phyloP scores from a whole-genome alignment of 345 rosid genomes.

The Passiflora organensis region DNA sequence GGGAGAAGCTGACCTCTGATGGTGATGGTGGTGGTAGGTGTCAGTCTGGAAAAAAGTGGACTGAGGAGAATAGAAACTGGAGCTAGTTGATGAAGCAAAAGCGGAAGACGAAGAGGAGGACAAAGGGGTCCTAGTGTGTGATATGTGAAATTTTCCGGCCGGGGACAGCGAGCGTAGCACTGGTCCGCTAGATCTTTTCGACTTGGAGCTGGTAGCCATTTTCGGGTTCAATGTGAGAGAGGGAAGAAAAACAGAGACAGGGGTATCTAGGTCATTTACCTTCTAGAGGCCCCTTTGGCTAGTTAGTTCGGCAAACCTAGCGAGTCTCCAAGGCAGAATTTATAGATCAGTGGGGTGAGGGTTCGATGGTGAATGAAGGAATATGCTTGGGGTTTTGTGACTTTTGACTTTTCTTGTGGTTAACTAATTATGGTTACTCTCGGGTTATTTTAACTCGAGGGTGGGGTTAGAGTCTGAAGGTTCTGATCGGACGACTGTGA shows the following conservation, averaged over 20 bases:
- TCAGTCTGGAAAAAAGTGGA: slow-evolving; percentile 16
- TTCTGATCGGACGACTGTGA: slow-evolving; percentile 41
- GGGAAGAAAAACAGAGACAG: background rate
- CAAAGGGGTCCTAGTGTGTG: background rate
- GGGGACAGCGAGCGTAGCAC: slow-evolving; percentile 55
- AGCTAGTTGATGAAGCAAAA: slow-evolving; percentile 58
- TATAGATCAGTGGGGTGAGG: slow-evolving; percentile 19
- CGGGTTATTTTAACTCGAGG: background rate
- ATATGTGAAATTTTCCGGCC: slow-evolving; percentile 33
- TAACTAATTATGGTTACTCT: slow-evolving; percentile 25
- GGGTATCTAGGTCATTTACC: background rate
- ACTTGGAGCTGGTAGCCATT: slow-evolving; percentile 31
- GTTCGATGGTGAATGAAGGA: slow-evolving; percentile 16
- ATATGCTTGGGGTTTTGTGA: background rate
- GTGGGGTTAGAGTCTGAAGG: slow-evolving; percentile 19
- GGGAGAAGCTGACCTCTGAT: slow-evolving; percentile 56
- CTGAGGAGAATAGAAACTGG: slow-evolving; percentile 30
- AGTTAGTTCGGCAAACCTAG: slow-evolving; percentile 72
- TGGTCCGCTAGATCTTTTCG: slow-evolving; percentile 46
- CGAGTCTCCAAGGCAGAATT: slow-evolving; percentile 45
- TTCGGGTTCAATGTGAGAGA: background rate
- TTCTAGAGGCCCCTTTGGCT: slow-evolving; percentile 32
- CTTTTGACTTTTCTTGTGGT: background rate
- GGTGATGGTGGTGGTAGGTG: background rate
- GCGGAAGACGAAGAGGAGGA: slow-evolving; percentile 43